Evolutionary conservation across 352 stramenopile species (phyloP).

Genomic region (Vaucheria bursata): DNA sequence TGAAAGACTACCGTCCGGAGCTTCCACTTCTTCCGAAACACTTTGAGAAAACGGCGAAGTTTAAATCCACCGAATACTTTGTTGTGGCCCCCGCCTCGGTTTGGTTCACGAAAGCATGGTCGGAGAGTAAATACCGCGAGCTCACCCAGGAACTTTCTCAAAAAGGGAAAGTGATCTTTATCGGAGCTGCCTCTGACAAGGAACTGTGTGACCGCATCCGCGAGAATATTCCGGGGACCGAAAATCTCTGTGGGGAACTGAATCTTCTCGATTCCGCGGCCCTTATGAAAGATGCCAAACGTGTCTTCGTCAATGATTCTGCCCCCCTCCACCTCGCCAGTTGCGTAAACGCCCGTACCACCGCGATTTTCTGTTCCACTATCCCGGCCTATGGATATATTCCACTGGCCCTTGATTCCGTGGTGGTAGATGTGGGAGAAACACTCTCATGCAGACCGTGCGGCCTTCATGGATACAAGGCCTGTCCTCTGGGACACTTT

Average conservation of each 20-base stretch:
- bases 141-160: background rate
- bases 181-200: background rate
- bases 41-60: background rate
- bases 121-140: background rate
- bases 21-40: background rate
- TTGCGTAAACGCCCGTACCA: background rate
- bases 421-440: background rate
- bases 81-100: background rate
- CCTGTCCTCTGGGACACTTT: background rate
- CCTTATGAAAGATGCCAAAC: background rate
- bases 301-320: background rate
- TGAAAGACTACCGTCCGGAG: background rate
- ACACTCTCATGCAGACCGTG: background rate
- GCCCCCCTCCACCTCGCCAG: background rate
- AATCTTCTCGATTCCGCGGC: background rate
- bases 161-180: background rate
- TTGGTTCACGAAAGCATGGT: background rate
- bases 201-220: background rate
- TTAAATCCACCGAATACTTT: background rate
- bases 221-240: background rate
- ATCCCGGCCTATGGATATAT: background rate
- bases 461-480: background rate
- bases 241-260: background rate
- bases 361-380: background rate
- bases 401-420: background rate